Base-by-base conservation (phyloP, 2,329 filamentous ascomycete genomes). In the Xylariaceae sp. region DNA sequence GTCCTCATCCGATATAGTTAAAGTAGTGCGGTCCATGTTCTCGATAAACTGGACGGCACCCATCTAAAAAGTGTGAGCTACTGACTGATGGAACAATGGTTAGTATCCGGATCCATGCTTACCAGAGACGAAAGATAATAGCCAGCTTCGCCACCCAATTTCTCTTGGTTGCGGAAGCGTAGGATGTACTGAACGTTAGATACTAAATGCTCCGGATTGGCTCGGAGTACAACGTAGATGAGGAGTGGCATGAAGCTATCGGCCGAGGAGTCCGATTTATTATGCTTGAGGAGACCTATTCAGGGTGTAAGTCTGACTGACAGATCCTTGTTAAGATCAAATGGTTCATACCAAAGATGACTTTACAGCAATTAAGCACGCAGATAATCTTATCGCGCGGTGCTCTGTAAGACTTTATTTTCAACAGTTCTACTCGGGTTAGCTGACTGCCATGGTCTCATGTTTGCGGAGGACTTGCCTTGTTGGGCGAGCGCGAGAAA, bases 151-250 rank as follows among this genome's bases (percentile, higher is more conserved):
- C 94, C 94, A 29, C 88, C 89, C 1, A 99, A 83, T 70, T 97
- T 97, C 51, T 99, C 94, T 71, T 96, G 94, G 67, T 97, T 96
- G 50, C 94, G 85, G 75, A 99, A 99, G 45, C 95, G 86, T 50
- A 97, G 77, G 60, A 99, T 97, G 71, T 99, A 99, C 71, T 99
- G 94, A 2, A 99, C 89, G 70, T 99, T 99, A 56, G 91, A 96
- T 30, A 97, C 91, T 35, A 99, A 76, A 71, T 97, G 90, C 58
- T 96, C 91, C 0, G 94, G 94, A 64, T 96, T 96, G 44, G 91
- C 90, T 72, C 94, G 89, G 30, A 99, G 78, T 9, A 97, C 91
- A 30, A 96, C 94, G 64, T 96, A 97, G 54, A 99, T 99, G 53
- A 99, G 79, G 31, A 97, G 79, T 3, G 94, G 88, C 74, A 96